These are phyloP conservation scores for Ustulina deusta DNA, from an alignment of 2,329 filamentous ascomycete genomes.

Conservation along the genomic window DNA sequence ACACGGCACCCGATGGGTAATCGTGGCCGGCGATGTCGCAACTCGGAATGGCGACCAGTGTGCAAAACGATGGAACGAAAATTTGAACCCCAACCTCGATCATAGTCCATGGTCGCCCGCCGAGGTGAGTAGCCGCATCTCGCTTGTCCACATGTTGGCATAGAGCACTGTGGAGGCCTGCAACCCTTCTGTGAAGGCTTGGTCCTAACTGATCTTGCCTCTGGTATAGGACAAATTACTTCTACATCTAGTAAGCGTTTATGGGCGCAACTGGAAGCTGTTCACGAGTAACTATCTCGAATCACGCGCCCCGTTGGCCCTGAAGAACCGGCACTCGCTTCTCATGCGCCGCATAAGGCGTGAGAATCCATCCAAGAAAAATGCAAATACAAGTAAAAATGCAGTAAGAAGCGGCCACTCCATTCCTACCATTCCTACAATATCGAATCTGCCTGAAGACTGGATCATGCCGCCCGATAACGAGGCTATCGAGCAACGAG, in stretches of 20 bases:
- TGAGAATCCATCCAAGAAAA: background rate
- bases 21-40: background rate
- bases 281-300: background rate
- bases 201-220: background rate
- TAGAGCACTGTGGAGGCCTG: background rate
- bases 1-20: constrained; percentile 1
- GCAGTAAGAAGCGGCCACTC: background rate
- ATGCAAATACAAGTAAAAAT: background rate
- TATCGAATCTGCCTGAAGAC: background rate
- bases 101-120: constrained; percentile 2
- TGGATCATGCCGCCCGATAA: background rate
- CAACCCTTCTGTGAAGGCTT: background rate
- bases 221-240: background rate
- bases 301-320: background rate
- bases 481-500: background rate
- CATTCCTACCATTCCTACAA: background rate
- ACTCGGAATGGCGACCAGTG: constrained; percentile 1
- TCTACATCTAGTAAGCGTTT: constrained; percentile 3
- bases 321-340: constrained; percentile 1
- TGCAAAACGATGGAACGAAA: constrained; percentile 4
- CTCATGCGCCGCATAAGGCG: background rate
- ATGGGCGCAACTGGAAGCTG: background rate
- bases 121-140: constrained; percentile 1
- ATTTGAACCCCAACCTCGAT: background rate
- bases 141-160: background rate